These are phyloP conservation scores for Yamadazyma philogaea DNA, from an alignment of 805 yeast species.

Conservation along the genomic window DNA sequence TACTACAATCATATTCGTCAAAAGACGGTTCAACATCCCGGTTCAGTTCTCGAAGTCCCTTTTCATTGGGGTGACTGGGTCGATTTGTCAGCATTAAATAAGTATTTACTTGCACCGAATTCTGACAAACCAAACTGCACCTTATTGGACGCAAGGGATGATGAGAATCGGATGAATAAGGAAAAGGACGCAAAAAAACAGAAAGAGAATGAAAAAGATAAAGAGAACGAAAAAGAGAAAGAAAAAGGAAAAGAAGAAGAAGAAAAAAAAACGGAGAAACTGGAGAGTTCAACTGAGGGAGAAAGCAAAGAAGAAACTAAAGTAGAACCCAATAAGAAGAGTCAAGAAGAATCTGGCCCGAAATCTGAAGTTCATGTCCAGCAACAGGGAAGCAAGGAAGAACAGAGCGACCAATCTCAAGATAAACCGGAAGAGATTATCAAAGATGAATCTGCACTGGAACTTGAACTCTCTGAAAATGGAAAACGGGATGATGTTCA, in stretches of 20 bases:
- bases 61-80: slow-evolving; percentile 60
- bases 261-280: slow-evolving; percentile 10
- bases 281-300: slow-evolving; percentile 3
- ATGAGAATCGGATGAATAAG: slow-evolving; percentile 14
- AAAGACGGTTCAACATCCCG: slow-evolving; percentile 1
- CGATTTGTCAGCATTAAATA: slow-evolving; percentile 42
- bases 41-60: slow-evolving; percentile 21
- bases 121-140: slow-evolving; percentile 38
- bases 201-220: slow-evolving; percentile 11
- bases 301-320: slow-evolving; percentile 2
- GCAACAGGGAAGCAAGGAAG: background rate
- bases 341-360: slow-evolving; percentile 2
- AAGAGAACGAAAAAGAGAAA: slow-evolving; percentile 6
- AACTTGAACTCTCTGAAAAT: no score
- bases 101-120: slow-evolving; percentile 24
- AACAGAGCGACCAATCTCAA: background rate
- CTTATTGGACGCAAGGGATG: slow-evolving; percentile 38
- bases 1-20: slow-evolving; percentile 19
- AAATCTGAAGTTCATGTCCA: background rate
- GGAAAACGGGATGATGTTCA: no score
- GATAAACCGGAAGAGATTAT: no score
- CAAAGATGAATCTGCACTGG: background rate
- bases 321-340: slow-evolving; percentile 12
- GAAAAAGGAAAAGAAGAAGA: slow-evolving; percentile 9
- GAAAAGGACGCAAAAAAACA: slow-evolving; percentile 13